Conservation (phyloP, 164 flowering plant genomes). For the Berberis vulgaris region DNA sequence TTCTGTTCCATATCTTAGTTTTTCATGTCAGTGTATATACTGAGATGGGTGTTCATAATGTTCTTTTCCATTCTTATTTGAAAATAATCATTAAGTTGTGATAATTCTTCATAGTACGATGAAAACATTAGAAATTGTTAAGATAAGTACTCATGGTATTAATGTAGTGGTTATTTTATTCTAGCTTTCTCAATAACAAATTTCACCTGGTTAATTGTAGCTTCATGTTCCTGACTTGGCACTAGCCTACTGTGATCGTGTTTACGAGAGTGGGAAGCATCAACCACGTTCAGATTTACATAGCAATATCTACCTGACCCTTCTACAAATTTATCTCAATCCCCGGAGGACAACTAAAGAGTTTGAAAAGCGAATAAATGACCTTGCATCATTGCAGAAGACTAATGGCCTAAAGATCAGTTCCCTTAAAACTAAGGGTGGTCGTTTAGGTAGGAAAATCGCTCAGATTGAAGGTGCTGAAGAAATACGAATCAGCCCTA, state of each 20-base stretch:
- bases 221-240: constrained; percentile 92
- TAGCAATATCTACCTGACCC: constrained; percentile 77
- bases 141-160: too few species aligned
- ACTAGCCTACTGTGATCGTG: constrained; percentile 85
- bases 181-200: too few species aligned
- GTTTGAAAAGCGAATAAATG: constrained; percentile 63
- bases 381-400: constrained; percentile 41
- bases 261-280: constrained; percentile 52
- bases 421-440: constrained; percentile 39
- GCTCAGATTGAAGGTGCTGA: constrained; percentile 93
- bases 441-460: constrained; percentile 62
- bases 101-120: too few species aligned
- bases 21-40: too few species aligned
- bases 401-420: constrained; percentile 34
- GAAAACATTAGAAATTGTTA: too few species aligned
- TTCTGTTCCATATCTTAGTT: too few species aligned
- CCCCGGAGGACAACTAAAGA: constrained; percentile 74
- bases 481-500: constrained; percentile 43
- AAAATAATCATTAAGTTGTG: too few species aligned
- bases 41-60: too few species aligned
- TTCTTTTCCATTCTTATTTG: too few species aligned
- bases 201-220: constrained; percentile 20
- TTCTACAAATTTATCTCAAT: constrained; percentile 92
- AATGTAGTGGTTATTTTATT: too few species aligned
- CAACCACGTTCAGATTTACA: constrained; percentile 42